Evolutionary conservation across 1,139 yeast species (phyloP), one percentile per base, ranked within the genome.

Genomic region (Zygosaccharomyces sapae): DNA sequence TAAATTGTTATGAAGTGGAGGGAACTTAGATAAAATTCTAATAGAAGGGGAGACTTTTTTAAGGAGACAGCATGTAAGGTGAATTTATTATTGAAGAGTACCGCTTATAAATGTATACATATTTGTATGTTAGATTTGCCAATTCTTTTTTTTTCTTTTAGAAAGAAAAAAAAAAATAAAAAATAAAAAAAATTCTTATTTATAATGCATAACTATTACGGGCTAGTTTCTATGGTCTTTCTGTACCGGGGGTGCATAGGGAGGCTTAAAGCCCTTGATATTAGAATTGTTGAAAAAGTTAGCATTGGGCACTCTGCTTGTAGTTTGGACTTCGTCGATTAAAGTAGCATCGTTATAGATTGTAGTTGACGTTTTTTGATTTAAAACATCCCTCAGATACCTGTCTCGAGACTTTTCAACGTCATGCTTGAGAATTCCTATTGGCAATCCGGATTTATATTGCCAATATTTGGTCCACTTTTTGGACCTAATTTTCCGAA

Each of bases 241-340:
- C 10, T 43, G 47, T 42, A 37, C 34, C 8, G 48, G 43, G 7
- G 42, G 47, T 13, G 52, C 59, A 55, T 72, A 75, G 2, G 76
- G 72, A 9, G 79, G 76, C 51, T 66, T 70, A 33, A 67, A 63
- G 3, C 70, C 68, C 39, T 65, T 61, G 7, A 75, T 70, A 50
- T 74, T 74, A 1, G 73, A 65, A 52, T 70, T 63, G 0, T 73
- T 74, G n/a, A 71, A 41, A 41, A 70, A 67, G 54, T 76, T 76
- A 5, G 77, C 72, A 56, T 74, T 75, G 1, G 79, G 75, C 38
- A 59, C 62, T 48, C 73, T 66, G 52, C 66, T 69, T 6, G 67
- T 68, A 0, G 65, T 67, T 20, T 61, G 57, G 5, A 61, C 57
- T 50, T 68, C 70, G 42, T 70, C 70, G 34, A 59, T 61, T 49